Base-by-base conservation (phyloP, 306 rosid species). In the Malus sieversii region DNA sequence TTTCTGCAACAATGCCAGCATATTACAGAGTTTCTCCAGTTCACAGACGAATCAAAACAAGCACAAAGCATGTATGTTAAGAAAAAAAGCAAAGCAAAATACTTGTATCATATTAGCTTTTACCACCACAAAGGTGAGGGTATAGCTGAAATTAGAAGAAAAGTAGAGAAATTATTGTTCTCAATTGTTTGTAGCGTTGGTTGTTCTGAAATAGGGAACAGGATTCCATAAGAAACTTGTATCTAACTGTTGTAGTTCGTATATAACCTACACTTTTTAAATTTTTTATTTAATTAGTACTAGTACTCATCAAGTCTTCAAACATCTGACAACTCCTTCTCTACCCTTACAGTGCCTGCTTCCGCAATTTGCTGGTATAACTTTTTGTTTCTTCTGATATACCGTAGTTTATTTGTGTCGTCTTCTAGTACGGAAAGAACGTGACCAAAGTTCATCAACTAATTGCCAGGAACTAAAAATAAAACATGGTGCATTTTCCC, bases 21-120 rank as follows among this genome's bases (percentile, higher is more conserved):
- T 92, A 84, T 83, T 87, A 88, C 88, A 92, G 93, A 82, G 67
- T 84, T 63, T 87, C 92, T 78, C 93, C 96, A 27, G 30, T 80
- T 44, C 63, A 79, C 48, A 72, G 46, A 63, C 76, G 68, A 74
- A 44, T 70, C 51, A 23, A 55, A 6, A 13, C 23, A 23, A 23
- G 22, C 52, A n/a, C 23, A 1, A 48, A 48, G 4, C 33, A 53
- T 19, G 12, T 60, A 32, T 38, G 42, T 38, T 38, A 38, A 38
- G 42, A 7, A 38, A 38, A 38, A 38, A 38, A 38, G 42, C 9
- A 38, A 38, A 38, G 42, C 42, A 38, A 38, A 35, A 38, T 38
- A 19, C n/a, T 35, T 71, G 75, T 71, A 71, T 71, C 46, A 33
- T 16, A 71, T 32, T 10, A 52, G 60, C 14, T 16, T 45, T 61